These are phyloP conservation scores for Gliomastix tumulicola DNA, from an alignment of 2,329 filamentous ascomycete genomes.

Conservation along the genomic window DNA sequence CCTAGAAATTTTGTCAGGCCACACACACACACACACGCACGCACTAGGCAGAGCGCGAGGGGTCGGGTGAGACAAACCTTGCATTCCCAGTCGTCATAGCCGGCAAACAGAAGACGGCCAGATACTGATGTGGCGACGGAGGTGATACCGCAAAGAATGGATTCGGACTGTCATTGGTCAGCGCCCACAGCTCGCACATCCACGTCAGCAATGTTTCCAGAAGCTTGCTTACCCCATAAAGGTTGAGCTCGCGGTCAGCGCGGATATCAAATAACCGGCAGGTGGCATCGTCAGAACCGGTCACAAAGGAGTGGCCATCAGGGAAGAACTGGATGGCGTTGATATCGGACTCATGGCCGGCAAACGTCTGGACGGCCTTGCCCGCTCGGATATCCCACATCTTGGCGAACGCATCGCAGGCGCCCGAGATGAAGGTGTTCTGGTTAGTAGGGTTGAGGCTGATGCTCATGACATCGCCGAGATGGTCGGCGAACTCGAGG, in stretches of 20 bases:
- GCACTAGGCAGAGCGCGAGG: no score
- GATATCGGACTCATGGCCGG: constrained; percentile 97
- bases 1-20: no score
- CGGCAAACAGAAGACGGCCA: constrained; percentile 87
- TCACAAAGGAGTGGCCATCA: constrained; percentile 96
- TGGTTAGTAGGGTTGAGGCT: constrained; percentile 99
- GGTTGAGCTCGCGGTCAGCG: constrained; percentile 73
- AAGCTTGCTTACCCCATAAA: constrained; percentile 62
- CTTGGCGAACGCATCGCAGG: constrained; percentile 97
- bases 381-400: constrained; percentile 98
- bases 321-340: constrained; percentile 99
- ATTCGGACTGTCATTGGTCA: constrained; percentile 92
- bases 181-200: no score
- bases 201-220: no score
- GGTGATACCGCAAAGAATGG: constrained; percentile 95
- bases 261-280: constrained; percentile 97
- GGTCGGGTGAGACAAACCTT: constrained; percentile 69
- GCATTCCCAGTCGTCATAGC: constrained; percentile 99
- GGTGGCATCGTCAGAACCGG: constrained; percentile 93
- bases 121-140: constrained; percentile 98
- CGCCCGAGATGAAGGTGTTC: constrained; percentile 98
- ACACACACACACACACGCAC: no score
- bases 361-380: constrained; percentile 97
- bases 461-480: constrained; percentile 99
- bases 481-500: constrained; percentile 95